These are phyloP conservation scores for Taxawa tesnikishii DNA, from an alignment of 2,329 filamentous ascomycete species.

Conservation along the genomic window DNA sequence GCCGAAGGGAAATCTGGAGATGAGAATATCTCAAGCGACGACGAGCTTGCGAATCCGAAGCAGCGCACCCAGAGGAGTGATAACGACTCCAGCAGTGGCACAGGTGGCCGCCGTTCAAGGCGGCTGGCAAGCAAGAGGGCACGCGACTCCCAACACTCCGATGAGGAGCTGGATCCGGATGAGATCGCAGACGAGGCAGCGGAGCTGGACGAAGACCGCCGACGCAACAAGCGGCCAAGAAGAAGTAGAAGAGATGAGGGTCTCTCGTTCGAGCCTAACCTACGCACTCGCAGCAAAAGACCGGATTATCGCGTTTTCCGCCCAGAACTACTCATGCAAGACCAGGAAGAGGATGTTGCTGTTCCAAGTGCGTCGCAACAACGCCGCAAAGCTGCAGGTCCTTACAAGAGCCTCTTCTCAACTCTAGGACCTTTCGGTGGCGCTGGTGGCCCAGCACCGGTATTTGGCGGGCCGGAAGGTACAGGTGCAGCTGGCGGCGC, in stretches of 20 bases:
- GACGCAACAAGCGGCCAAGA: slow-evolving; percentile 27
- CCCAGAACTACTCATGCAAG: slow-evolving; percentile 54
- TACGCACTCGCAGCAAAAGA: slow-evolving; percentile 52
- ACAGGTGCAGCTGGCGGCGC: slow-evolving; percentile 63
- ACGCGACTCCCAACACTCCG: slow-evolving; percentile 30
- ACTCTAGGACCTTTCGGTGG: slow-evolving; percentile 91
- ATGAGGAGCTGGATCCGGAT: slow-evolving; percentile 31
- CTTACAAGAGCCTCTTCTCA: slow-evolving; percentile 71
- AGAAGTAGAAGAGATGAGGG: slow-evolving; percentile 9
- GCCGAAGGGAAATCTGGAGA: slow-evolving; percentile 43
- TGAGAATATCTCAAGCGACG: slow-evolving; percentile 15
- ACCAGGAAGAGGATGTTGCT: slow-evolving; percentile 62
- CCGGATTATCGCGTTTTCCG: slow-evolving; percentile 83
- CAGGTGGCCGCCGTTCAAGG: slow-evolving; percentile 35
- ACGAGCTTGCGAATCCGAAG: slow-evolving; percentile 4
- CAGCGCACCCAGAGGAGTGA: slow-evolving; percentile 23
- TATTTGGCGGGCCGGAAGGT: slow-evolving; percentile 64
- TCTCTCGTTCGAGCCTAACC: slow-evolving; percentile 31
- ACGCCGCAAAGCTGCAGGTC: slow-evolving; percentile 42
- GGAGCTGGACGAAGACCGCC: slow-evolving; percentile 42
- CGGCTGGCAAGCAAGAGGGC: slow-evolving; percentile 37
- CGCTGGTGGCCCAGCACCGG: slow-evolving; percentile 57
- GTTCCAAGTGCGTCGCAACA: slow-evolving; percentile 53
- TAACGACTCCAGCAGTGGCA: slow-evolving; percentile 18
- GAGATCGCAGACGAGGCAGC: slow-evolving; percentile 45